Conservation (phyloP, 139 green algal genomes). For the Pleodorina starrii region DNA sequence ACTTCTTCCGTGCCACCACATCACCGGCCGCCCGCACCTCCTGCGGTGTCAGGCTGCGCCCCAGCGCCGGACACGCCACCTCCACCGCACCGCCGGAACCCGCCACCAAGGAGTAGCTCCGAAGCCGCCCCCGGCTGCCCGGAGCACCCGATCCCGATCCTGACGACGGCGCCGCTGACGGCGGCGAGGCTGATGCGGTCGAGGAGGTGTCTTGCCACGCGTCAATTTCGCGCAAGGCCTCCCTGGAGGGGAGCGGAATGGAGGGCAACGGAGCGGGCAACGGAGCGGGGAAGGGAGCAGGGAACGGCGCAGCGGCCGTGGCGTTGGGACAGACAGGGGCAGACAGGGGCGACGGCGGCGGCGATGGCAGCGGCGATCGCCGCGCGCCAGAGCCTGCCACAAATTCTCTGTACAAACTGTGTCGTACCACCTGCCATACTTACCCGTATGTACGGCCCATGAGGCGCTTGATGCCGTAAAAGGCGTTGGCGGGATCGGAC, state of each 20-base stretch:
- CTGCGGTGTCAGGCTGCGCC: slow-evolving; percentile 28
- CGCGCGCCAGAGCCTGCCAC: too few species aligned
- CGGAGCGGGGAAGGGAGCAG: too few species aligned
- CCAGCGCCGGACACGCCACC: slow-evolving; percentile 67
- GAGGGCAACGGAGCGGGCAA: too few species aligned
- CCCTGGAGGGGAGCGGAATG: not conserved
- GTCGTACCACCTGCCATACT: too few species aligned
- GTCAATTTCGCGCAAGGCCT: not conserved
- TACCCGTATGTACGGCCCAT: slow-evolving; percentile 69
- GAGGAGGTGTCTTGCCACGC: not conserved
- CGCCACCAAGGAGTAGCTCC: slow-evolving; percentile 57
- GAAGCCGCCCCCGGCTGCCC: not conserved
- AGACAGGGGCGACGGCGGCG: too few species aligned
- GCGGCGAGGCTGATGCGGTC: not conserved
- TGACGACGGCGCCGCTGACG: not conserved
- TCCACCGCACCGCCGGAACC: slow-evolving; percentile 89
- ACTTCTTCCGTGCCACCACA: too few species aligned
- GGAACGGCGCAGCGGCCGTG: too few species aligned
- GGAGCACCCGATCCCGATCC: not conserved
- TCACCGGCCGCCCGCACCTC: too few species aligned
- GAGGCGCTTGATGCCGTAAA: slow-evolving; percentile 83
- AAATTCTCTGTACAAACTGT: too few species aligned
- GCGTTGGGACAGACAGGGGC: too few species aligned
- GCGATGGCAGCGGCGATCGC: too few species aligned
- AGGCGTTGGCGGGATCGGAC: slow-evolving; percentile 64